Evolutionary conservation across 1,284 basidiomycete species (phyloP), one percentile per base, ranked within the genome.

Genomic region (Pisolithus thermaeus): DNA sequence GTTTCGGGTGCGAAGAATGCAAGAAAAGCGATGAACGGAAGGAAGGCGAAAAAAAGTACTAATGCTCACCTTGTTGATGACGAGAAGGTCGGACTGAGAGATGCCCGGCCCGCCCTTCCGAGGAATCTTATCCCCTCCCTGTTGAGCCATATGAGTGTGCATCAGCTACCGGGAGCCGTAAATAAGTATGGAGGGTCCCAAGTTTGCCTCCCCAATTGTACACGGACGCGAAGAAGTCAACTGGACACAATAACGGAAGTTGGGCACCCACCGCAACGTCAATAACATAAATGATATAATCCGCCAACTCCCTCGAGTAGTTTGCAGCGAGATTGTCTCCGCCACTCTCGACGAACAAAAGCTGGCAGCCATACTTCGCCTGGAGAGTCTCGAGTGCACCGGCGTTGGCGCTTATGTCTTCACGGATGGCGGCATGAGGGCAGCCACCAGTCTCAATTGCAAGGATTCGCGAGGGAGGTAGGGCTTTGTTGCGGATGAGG

Each of bases 371-470:
- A 65, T 80, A 90, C 67, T 92, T 87, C n/a, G 88, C 89, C 67
- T 97, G 94, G n/a, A 99, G 78, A 30, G 90, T 89, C 68, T 99
- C 95, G 28, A 99, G 77, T 16, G 94, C 94, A 53, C 92, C 92
- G 76, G 98, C 81, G 69, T 99, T 99, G 46, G 96, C 95, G 36
- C 87, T 92, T 64, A 99, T 97, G 65, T 99, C 96, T 70, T 99
- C 96, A 52, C 96, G 83, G 60, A 97, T 97, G 3, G 94, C 93
- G 2, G 93, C 93, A 66, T 97, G 93, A 1, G 93, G 93, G 69
- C 93, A 97, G 1, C 94, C 93, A 37, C 94, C 90, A 0, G 97
- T 99, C 73, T 99, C 96, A 59, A 99, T 97, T 0, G 97, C 94
- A 22, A 92, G 82, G 61, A 99, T 98, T 39, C 96, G 87, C 36